Evolutionary conservation across 306 rosid species (phyloP).

Genomic region (Quercus alba): DNA sequence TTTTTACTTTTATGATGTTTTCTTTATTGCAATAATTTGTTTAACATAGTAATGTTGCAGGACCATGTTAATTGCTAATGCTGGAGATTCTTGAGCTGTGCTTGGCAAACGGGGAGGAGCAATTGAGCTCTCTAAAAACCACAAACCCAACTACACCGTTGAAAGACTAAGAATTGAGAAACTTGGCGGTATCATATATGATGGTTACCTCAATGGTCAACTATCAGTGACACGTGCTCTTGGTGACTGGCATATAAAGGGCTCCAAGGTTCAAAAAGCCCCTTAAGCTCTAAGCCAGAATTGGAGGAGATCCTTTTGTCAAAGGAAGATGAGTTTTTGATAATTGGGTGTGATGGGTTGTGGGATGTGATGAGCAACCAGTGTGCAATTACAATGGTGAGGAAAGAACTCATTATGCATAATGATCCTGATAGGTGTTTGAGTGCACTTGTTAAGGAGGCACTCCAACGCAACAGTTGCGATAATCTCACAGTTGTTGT

Average conservation of each 20-base stretch:
- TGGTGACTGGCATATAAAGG: conserved; percentile 78
- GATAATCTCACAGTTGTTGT: conserved; percentile 60
- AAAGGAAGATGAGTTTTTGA: conserved; percentile 65
- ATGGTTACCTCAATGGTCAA: conserved; percentile 69
- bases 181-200: conserved; percentile 59
- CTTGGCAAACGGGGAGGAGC: conserved; percentile 63
- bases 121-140: conserved; percentile 60
- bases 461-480: conserved; percentile 54
- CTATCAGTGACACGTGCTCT: conserved; percentile 61
- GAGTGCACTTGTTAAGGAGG: conserved; percentile 51
- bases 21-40: neutral
- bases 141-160: conserved; percentile 63
- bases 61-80: conserved; percentile 53
- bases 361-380: conserved; percentile 85
- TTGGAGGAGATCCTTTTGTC: conserved; percentile 42
- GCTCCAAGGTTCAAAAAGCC: conserved; percentile 50
- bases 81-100: conserved; percentile 66
- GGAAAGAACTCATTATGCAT: conserved; percentile 58
- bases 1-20: neutral
- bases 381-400: conserved; percentile 71
- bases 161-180: conserved; percentile 70
- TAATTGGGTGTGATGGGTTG: conserved; percentile 67
- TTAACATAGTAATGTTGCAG: conserved; percentile 26
- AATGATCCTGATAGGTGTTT: conserved; percentile 51
- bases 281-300: conserved; percentile 60